These are phyloP conservation scores for Flueggea neowawraea DNA, from an alignment of 441 rosid species.

Conservation along the genomic window DNA sequence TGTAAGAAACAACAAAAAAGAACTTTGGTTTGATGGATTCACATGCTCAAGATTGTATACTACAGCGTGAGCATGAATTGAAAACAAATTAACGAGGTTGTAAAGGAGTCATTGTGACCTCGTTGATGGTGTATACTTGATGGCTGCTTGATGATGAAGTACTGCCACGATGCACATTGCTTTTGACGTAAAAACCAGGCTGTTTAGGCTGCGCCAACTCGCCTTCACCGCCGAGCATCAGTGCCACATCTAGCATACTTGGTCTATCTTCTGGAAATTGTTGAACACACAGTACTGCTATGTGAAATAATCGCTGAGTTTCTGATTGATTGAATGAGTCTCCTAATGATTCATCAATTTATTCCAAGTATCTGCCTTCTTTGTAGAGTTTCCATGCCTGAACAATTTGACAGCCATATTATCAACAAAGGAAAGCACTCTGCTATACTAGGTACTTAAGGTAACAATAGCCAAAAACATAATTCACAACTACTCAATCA, in stretches of 20 bases:
- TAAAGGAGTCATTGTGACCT: constrained; percentile 9
- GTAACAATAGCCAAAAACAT: too few relatives aligned
- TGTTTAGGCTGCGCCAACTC: constrained; percentile 25
- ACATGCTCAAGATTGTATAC: too few relatives aligned
- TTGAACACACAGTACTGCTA: constrained; percentile 38
- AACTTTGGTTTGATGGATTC: too few relatives aligned
- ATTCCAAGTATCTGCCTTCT: constrained; percentile 14
- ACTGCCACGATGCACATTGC: neutral
- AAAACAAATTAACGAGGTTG: constrained; percentile 4
- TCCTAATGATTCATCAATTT: neutral
- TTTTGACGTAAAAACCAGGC: constrained; percentile 29
- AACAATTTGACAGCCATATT: neutral
- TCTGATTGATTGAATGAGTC: constrained; percentile 10
- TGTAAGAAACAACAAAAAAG: too few relatives aligned
- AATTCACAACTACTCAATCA: too few relatives aligned
- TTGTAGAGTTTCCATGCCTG: constrained; percentile 31
- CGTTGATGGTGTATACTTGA: constrained; percentile 12
- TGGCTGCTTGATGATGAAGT: constrained; percentile 1
- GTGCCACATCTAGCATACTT: constrained; percentile 31
- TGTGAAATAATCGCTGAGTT: constrained; percentile 21
- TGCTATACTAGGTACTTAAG: too few relatives aligned
- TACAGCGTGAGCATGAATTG: too few relatives aligned
- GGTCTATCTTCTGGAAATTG: constrained; percentile 32
- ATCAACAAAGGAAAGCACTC: neutral
- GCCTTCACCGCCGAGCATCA: constrained; percentile 31